Conservation (phyloP, 1,284 basidiomycete species). For the Anthracocystis panici-leucophaei region DNA sequence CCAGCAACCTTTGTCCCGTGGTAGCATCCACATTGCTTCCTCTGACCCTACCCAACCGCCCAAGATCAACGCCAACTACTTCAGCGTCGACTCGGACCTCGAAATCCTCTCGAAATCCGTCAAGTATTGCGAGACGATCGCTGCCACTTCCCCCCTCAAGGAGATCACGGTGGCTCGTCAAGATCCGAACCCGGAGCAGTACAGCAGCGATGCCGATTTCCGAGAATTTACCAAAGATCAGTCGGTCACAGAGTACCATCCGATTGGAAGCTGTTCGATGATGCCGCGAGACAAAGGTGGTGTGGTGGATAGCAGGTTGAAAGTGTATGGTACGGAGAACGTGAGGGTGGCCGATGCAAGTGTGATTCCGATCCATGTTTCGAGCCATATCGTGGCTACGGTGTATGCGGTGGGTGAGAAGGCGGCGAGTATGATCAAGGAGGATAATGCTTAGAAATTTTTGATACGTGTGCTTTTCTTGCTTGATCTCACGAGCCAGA, state of each 20-base stretch:
- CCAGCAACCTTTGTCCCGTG: constrained; percentile 57
- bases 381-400: constrained; percentile 46
- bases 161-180: constrained; percentile 41
- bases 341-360: constrained; percentile 72
- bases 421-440: constrained; percentile 49
- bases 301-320: constrained; percentile 76
- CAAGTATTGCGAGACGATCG: constrained; percentile 53
- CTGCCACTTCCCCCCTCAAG: constrained; percentile 31
- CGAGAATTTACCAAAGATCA: constrained; percentile 52
- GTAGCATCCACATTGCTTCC: constrained; percentile 48
- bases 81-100: constrained; percentile 57
- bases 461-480: not conserved
- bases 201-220: constrained; percentile 39
- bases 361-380: constrained; percentile 51
- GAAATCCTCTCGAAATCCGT: constrained; percentile 53
- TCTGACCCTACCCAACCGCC: constrained; percentile 35
- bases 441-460: constrained; percentile 28
- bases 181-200: constrained; percentile 48
- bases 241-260: constrained; percentile 69
- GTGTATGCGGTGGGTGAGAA: constrained; percentile 55
- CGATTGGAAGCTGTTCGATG: constrained; percentile 77
- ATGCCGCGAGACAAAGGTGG: constrained; percentile 76
- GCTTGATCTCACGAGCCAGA: too few species aligned
- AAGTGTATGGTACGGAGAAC: constrained; percentile 77
- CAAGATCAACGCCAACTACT: constrained; percentile 56